Base-by-base conservation (phyloP, 2,329 filamentous ascomycete species). In the Chaetomium strumarium region DNA sequence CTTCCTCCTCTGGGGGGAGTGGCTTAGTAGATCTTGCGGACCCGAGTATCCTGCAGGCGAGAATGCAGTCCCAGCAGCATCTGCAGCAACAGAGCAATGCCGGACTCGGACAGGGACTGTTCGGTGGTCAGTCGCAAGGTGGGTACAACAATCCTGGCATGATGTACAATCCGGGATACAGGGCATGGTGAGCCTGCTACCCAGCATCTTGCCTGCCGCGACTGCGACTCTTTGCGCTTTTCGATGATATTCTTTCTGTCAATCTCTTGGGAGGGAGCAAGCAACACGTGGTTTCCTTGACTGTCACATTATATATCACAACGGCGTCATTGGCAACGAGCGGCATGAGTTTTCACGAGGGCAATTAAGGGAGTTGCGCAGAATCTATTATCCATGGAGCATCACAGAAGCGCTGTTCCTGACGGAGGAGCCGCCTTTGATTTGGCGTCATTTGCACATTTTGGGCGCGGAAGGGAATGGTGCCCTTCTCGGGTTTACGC, bases 1-100 rank as follows among this genome's bases (percentile, higher is more conserved):
- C 92, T 92, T 96, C 91, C 88, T 97, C 92, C 85, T 95, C 90
- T 84, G 88, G 88, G 80, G 91, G 90, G 84, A 89, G 90, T 88
- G 91, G 89, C 80, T 84, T 96, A 92, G 91, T 95, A 79, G 91
- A 97, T 95, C 90, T 96, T 91, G 90, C 88, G 81, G 91, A 97
- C 90, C 92, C 92, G 81, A 96, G 90, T 82, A 96, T 96, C 82
- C 85, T 97, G 81, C 91, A 96, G 80, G 90, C 90, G 74, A 89
- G 91, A 81, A 87, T 95, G 81, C 91, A 95, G 75, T 60, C 58
- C 42, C 62, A 64, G 55, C 61, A 63, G 56, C 61, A 63, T 41
- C 55, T 93, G 77, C 83, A 86, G 76, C 80, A 84, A 66, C 85
- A 87, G 76, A 86, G 84, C 75, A 87, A 84, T 79, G 83, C 83